Evolutionary conservation across 2,329 filamentous ascomycete genomes (phyloP), one percentile per base, ranked within the genome.

Genomic region (Diplodia scrobiculata): DNA sequence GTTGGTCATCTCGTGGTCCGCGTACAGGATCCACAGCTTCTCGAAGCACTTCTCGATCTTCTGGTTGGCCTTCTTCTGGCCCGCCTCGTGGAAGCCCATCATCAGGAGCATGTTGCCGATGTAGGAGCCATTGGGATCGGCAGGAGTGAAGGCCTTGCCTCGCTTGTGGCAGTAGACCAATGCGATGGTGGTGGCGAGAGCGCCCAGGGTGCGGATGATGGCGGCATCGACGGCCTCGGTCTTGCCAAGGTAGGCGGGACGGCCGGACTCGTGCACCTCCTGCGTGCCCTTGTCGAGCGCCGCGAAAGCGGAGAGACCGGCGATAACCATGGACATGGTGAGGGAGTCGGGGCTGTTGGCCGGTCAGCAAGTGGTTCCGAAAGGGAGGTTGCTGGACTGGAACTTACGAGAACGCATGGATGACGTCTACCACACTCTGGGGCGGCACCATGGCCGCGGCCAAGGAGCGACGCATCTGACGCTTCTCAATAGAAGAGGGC

Each of bases 1-100:
- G 70, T 84, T 82, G 69, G 86, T 85, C 72, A 87, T 83, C 67
- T 86, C 85, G 71, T 87, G 84, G 69, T 87, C 85, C 2, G 83
- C 82, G 69, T 85, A 84, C 32, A 87, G 79, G 64, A 86, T 82
- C 70, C 84, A 84, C 2, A 87, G 78, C 5, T 80, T 79, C 63
- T 86, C 82, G 14, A 87, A 74, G 19, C 80, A 80, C 68, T 79
- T 80, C 55, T 81, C 82, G 7, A 86, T 74, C 4, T 82, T 79
- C 0, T 81, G 79, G 67, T 85, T 80, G 0, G 84, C 83, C 25
- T 81, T 81, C 10, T 82, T 82, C 3, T 84, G 77, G 17, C 41
- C 41, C 41, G 41, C 17, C 41, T 45, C 41, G 41, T 45, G 41
- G 65, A 84, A 73, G 67, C 85, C 83, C 59, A 86, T 81, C 72